phyloP scores from a whole-genome alignment of 176 grass and related monocot genomes.

The Bothriochloa decipiens region DNA sequence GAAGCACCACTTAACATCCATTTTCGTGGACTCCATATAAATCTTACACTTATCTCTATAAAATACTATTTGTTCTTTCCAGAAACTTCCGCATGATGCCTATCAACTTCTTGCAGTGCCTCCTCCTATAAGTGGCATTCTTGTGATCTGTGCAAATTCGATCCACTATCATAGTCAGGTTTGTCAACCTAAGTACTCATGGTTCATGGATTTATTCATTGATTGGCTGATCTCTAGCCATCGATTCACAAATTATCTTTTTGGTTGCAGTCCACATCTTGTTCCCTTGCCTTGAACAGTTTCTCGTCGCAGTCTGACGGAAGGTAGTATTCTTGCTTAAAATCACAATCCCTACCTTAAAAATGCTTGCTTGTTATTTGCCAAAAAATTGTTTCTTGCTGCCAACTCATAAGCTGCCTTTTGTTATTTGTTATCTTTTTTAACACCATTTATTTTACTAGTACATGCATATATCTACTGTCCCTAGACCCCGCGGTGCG shows the following conservation, averaged over 20 bases:
- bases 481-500: no score
- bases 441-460: neutral
- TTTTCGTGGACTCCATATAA: slow-evolving; percentile 24
- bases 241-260: slow-evolving; percentile 35
- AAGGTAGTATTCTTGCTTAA: slow-evolving; percentile 56
- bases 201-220: slow-evolving; percentile 23
- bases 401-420: neutral
- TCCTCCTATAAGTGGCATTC: slow-evolving; percentile 87
- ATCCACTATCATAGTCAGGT: slow-evolving; percentile 98
- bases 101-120: slow-evolving; percentile 92
- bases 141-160: slow-evolving; percentile 89
- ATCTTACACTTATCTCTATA: slow-evolving; percentile 29
- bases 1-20: neutral
- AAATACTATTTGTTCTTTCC: slow-evolving; percentile 36
- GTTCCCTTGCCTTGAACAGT: slow-evolving; percentile 87
- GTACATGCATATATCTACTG: neutral
- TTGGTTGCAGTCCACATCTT: slow-evolving; percentile 80
- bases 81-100: slow-evolving; percentile 92
- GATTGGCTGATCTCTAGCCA: slow-evolving; percentile 16
- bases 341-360: slow-evolving; percentile 15
- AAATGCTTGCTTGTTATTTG: slow-evolving; percentile 19
- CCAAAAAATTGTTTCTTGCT: slow-evolving; percentile 10
- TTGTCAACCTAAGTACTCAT: slow-evolving; percentile 30
- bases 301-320: slow-evolving; percentile 74
- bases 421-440: neutral